Conservation (phyloP, 768 basidiomycete genomes). For the Cubamyces sp. region DNA sequence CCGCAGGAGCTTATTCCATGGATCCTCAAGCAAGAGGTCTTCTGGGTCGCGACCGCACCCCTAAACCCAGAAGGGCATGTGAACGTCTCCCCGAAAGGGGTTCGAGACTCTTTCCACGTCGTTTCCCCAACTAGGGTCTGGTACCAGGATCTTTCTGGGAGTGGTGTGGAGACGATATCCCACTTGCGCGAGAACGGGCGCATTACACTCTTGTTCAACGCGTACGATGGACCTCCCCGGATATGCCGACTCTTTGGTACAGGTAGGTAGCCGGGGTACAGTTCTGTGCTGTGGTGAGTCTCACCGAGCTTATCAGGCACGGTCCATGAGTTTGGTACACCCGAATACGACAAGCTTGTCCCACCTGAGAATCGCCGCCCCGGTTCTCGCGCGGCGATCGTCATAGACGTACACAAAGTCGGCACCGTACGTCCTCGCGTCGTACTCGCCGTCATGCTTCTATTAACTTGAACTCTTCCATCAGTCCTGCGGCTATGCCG, state of each 20-base stretch:
- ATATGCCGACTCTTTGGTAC: constrained; percentile 64
- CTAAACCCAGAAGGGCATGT: constrained; percentile 59
- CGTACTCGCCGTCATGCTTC: neutral
- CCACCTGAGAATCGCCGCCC: constrained; percentile 49
- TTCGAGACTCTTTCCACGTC: constrained; percentile 63
- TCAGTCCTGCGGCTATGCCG: constrained; percentile 69
- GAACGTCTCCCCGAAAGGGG: constrained; percentile 71
- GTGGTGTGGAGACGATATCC: constrained; percentile 64
- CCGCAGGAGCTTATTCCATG: constrained; percentile 56
- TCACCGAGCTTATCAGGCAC: constrained; percentile 44
- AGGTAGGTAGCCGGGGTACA: constrained; percentile 41
- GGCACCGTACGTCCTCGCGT: constrained; percentile 41
- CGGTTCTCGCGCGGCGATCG: constrained; percentile 63
- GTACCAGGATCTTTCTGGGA: constrained; percentile 78
- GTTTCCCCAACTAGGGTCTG: constrained; percentile 57
- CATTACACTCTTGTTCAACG: constrained; percentile 63
- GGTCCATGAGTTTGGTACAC: constrained; percentile 64
- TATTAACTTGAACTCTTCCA: constrained; percentile 9
- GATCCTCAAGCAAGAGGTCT: constrained; percentile 66
- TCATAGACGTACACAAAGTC: constrained; percentile 66
- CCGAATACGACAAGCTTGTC: constrained; percentile 59
- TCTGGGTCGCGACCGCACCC: constrained; percentile 74
- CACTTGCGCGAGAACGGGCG: constrained; percentile 67
- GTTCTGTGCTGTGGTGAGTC: neutral
- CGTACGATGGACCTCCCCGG: constrained; percentile 61